Conservation (phyloP, 1,284 basidiomycete genomes). For the Singerocomus inundabilis region DNA sequence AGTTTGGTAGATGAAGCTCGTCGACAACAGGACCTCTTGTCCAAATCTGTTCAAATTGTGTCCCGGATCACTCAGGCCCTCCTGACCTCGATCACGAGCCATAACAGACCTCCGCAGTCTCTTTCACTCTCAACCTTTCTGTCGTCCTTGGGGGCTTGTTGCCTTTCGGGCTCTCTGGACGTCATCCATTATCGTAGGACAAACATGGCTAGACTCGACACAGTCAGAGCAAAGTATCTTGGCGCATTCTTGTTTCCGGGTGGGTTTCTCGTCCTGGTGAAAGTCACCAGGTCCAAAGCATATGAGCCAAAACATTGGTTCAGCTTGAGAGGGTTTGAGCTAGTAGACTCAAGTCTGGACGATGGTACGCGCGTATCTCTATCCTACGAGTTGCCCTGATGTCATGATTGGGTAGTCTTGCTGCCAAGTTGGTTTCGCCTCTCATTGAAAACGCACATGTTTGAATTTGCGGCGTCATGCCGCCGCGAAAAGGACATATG, state of each 20-base stretch:
- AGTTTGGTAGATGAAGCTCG: slow-evolving; percentile 62
- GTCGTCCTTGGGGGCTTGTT: slow-evolving; percentile 67
- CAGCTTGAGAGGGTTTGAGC: slow-evolving; percentile 65
- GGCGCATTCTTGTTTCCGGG: slow-evolving; percentile 87
- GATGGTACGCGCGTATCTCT: slow-evolving; percentile 47
- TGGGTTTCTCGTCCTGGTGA: slow-evolving; percentile 82
- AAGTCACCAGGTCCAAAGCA: slow-evolving; percentile 73
- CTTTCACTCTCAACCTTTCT: slow-evolving; percentile 56
- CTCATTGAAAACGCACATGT: slow-evolving; percentile 62
- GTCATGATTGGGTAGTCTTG: slow-evolving; percentile 47
- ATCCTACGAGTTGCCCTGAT: slow-evolving; percentile 7
- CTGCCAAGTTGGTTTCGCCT: slow-evolving; percentile 81
- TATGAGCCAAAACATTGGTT: slow-evolving; percentile 92
- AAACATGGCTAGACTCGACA: slow-evolving; percentile 39
- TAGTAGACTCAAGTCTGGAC: slow-evolving; percentile 70
- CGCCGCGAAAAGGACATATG: slow-evolving; percentile 81
- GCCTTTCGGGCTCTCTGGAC: slow-evolving; percentile 80
- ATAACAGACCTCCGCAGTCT: slow-evolving; percentile 31
- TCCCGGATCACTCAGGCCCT: slow-evolving; percentile 56
- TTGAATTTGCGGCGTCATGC: slow-evolving; percentile 84
- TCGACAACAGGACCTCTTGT: slow-evolving; percentile 61
- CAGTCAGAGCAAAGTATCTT: slow-evolving; percentile 79
- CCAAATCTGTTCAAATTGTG: slow-evolving; percentile 67
- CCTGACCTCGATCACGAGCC: slow-evolving; percentile 33
- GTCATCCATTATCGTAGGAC: slow-evolving; percentile 66